phyloP scores from a whole-genome alignment of 2,329 filamentous ascomycete genomes.

The Sporothrix dimorphospora region DNA sequence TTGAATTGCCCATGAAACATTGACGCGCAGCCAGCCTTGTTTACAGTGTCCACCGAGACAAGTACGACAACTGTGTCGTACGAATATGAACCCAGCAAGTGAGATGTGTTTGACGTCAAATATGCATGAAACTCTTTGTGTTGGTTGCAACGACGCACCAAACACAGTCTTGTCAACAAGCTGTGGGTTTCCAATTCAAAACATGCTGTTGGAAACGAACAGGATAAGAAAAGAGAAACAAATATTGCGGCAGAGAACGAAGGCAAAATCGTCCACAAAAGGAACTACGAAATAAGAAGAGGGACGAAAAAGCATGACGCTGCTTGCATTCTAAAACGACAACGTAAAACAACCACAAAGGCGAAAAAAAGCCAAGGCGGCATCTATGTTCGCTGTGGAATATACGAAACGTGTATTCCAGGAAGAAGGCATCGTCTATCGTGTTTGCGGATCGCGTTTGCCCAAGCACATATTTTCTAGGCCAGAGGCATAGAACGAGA shows the following conservation, averaged over 20 bases:
- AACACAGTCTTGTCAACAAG: not conserved
- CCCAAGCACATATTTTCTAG: not conserved
- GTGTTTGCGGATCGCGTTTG: not conserved
- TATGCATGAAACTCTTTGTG: not conserved
- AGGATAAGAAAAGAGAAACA: not conserved
- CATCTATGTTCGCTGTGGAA: not conserved
- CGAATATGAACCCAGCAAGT: not conserved
- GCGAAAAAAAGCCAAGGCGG: too few relatives aligned
- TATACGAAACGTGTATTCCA: not conserved
- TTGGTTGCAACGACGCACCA: not conserved
- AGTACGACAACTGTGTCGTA: not conserved
- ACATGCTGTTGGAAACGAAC: not conserved
- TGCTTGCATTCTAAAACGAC: not conserved
- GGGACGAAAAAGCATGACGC: not conserved
- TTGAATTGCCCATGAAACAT: not conserved
- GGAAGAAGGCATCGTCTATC: not conserved
- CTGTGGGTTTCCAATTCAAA: not conserved
- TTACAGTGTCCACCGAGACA: not conserved
- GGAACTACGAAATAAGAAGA: not conserved
- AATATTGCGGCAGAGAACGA: not conserved
- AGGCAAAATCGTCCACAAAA: not conserved
- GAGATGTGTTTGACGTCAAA: not conserved
- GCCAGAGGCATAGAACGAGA: not conserved
- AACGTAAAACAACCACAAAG: not conserved
- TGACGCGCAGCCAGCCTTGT: constrained; percentile 13